Conservation (phyloP, 331 rosid species). For the Cydonia oblonga region DNA sequence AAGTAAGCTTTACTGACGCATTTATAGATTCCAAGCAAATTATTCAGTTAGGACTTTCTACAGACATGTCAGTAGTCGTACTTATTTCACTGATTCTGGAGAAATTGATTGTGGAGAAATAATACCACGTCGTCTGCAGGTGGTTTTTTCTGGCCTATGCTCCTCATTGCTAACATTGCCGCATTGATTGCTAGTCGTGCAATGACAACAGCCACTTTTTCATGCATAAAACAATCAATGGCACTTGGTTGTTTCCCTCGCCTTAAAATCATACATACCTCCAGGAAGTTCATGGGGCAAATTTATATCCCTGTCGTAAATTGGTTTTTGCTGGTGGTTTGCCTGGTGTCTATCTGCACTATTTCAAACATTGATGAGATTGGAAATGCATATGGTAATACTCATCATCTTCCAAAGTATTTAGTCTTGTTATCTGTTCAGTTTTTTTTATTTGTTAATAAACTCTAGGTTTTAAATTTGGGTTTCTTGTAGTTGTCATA, state of each 20-base stretch:
- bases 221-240: slow-evolving; percentile 90
- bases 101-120: not conserved
- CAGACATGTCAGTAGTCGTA: not conserved
- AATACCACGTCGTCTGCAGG: slow-evolving; percentile 39
- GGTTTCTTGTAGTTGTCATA: not conserved
- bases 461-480: not conserved
- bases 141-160: slow-evolving; percentile 73
- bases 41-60: not conserved
- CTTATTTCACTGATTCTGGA: not conserved
- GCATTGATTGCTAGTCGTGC: slow-evolving; percentile 96
- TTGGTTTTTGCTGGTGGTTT: slow-evolving; percentile 89
- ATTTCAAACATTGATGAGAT: slow-evolving; percentile 82
- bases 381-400: slow-evolving; percentile 97
- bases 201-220: slow-evolving; percentile 98
- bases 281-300: slow-evolving; percentile 99
- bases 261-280: slow-evolving; percentile 86
- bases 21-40: not conserved
- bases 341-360: slow-evolving; percentile 59
- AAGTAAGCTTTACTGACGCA: slow-evolving; percentile 21
- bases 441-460: not conserved
- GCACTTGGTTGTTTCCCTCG: slow-evolving; percentile 99
- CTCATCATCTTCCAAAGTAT: not conserved
- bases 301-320: slow-evolving; percentile 92
- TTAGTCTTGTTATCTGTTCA: not conserved
- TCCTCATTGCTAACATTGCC: slow-evolving; percentile 68